Percentiles rank a stretch among this genome's conserved stretches.
phyloP scores from a whole-genome alignment of 768 basidiomycete species.

The Gloeostereum incarnatum region DNA sequence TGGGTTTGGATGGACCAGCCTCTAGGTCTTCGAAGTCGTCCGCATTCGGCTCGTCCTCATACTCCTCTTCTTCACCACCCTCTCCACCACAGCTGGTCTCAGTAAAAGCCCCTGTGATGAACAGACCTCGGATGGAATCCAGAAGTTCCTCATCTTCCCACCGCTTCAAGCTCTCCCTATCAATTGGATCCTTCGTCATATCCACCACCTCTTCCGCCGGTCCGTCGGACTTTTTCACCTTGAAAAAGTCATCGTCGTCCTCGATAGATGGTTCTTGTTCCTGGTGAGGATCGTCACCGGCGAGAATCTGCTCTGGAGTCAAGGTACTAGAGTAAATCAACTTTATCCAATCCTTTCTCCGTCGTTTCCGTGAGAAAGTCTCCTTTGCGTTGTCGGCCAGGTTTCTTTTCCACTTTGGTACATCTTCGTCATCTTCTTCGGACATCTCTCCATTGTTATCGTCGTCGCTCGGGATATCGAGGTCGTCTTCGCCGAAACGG shows the following conservation, averaged over 20 bases:
- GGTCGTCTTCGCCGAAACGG: slow-evolving; percentile 38
- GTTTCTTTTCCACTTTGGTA: slow-evolving; percentile 70
- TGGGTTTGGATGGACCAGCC: slow-evolving; percentile 9
- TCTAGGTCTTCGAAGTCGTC: slow-evolving; percentile 35
- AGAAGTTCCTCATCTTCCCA: slow-evolving; percentile 86
- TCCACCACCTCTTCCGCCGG: slow-evolving; percentile 50
- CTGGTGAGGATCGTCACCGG: slow-evolving; percentile 20
- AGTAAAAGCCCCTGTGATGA: slow-evolving; percentile 73
- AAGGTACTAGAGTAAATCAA: slow-evolving; percentile 72
- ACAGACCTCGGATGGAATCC: slow-evolving; percentile 78
- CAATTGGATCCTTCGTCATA: slow-evolving; percentile 53
- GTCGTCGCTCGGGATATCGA: slow-evolving; percentile 39
- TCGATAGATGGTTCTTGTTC: slow-evolving; percentile 16
- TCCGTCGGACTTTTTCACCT: slow-evolving; percentile 30
- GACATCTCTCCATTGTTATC: slow-evolving; percentile 31
- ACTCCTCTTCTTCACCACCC: slow-evolving; percentile 27
- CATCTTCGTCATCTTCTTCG: slow-evolving; percentile 27
- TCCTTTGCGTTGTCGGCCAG: slow-evolving; percentile 42
- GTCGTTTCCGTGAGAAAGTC: slow-evolving; percentile 30
- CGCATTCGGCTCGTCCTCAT: slow-evolving; percentile 30
- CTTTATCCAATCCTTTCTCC: slow-evolving; percentile 70
- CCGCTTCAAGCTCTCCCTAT: slow-evolving; percentile 42
- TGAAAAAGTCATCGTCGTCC: slow-evolving; percentile 69
- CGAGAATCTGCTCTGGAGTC: slow-evolving; percentile 59
- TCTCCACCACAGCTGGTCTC: slow-evolving; percentile 20